Conservation (phyloP, 2,329 filamentous ascomycete species). For the Alternaria arborescens region DNA sequence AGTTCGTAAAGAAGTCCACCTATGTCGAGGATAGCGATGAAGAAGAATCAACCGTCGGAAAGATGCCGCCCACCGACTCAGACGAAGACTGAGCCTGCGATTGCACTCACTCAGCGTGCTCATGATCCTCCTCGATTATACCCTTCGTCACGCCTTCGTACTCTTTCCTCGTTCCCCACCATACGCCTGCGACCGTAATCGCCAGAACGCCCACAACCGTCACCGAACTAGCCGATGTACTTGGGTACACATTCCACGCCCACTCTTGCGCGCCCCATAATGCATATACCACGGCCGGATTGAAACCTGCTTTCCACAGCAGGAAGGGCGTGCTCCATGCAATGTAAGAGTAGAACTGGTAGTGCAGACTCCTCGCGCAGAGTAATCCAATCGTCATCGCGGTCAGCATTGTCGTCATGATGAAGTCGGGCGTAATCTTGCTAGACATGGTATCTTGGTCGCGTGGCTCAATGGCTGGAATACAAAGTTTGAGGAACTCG, state of each 20-base stretch:
- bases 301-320: slow-evolving; percentile 78
- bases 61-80: slow-evolving; percentile 84
- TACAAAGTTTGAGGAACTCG: slow-evolving; percentile 62
- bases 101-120: slow-evolving; percentile 41
- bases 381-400: slow-evolving; percentile 82
- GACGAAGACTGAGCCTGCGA: slow-evolving; percentile 62
- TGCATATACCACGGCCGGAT: slow-evolving; percentile 71
- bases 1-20: slow-evolving; percentile 72
- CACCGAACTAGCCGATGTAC: slow-evolving; percentile 69
- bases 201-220: slow-evolving; percentile 76
- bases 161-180: slow-evolving; percentile 63
- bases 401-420: slow-evolving; percentile 78
- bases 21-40: slow-evolving; percentile 73
- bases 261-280: slow-evolving; percentile 85
- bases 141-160: slow-evolving; percentile 49
- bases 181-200: slow-evolving; percentile 69
- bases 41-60: slow-evolving; percentile 81
- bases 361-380: slow-evolving; percentile 88
- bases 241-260: slow-evolving; percentile 96
- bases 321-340: slow-evolving; percentile 89
- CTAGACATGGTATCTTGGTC: slow-evolving; percentile 66
- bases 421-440: slow-evolving; percentile 73
- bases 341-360: slow-evolving; percentile 94
- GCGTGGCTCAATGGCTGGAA: slow-evolving; percentile 50
- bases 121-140: slow-evolving; percentile 39